Percentiles rank a stretch among this genome's conserved stretches.
Conservation (phyloP, 148 eudicot species). For the Fallopia convolvulus region DNA sequence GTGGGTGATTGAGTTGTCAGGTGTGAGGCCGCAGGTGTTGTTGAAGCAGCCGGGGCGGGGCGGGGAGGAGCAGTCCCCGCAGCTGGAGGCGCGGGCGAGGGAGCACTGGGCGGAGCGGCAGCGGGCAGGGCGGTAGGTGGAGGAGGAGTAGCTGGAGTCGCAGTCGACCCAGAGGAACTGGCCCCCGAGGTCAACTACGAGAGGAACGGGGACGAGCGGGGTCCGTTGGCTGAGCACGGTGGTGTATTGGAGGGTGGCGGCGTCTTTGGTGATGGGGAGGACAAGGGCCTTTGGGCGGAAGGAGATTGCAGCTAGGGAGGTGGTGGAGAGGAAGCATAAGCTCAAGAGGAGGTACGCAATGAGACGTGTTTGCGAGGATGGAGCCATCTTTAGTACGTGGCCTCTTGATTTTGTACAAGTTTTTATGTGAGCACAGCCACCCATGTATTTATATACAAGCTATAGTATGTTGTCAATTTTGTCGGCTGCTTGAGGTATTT, state of each 20-base stretch:
- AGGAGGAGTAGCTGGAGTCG: slow-evolving; percentile 24
- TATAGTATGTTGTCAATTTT: not conserved
- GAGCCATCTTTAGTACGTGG: not conserved
- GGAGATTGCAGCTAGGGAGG: not conserved
- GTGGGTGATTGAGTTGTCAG: slow-evolving; percentile 38
- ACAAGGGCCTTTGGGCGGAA: slow-evolving; percentile 26
- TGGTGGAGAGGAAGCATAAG: not conserved
- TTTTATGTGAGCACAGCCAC: not conserved
- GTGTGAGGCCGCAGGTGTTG: slow-evolving; percentile 46
- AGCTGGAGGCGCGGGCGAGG: slow-evolving; percentile 24
- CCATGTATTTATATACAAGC: not conserved
- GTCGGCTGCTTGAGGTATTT: not conserved
- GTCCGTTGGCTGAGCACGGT: slow-evolving; percentile 46
- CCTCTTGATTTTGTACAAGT: not conserved
- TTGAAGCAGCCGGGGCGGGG: slow-evolving; percentile 47
- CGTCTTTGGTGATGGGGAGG: slow-evolving; percentile 45
- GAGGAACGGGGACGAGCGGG: slow-evolving; percentile 34
- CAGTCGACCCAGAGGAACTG: slow-evolving; percentile 41
- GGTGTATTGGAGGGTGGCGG: slow-evolving; percentile 47
- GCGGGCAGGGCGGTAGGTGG: slow-evolving; percentile 33
- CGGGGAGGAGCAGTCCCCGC: slow-evolving; percentile 22
- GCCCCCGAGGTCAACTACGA: slow-evolving; percentile 48
- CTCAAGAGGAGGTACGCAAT: not conserved
- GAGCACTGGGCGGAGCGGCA: slow-evolving; percentile 52
- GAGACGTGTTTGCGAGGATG: not conserved